phyloP scores from a whole-genome alignment of 768 basidiomycete genomes.

The Termitomyces sp. region DNA sequence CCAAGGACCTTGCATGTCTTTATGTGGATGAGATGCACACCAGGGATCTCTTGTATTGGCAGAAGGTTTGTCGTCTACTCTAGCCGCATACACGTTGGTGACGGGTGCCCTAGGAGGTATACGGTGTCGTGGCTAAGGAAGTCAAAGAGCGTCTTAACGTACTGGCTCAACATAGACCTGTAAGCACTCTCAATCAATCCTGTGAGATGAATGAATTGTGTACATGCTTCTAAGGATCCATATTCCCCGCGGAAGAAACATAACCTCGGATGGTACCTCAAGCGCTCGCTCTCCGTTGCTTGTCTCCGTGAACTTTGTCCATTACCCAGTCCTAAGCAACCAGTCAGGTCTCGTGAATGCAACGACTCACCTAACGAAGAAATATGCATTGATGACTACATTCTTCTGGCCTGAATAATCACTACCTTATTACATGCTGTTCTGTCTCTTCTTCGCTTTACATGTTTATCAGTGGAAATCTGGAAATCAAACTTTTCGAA shows the following conservation, averaged over 20 bases:
- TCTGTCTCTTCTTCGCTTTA: background rate
- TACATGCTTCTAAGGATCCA: constrained; percentile 28
- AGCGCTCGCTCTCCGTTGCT: constrained; percentile 35
- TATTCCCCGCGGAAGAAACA: constrained; percentile 34
- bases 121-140: constrained; percentile 25
- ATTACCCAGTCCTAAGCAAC: constrained; percentile 2
- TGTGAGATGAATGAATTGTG: background rate
- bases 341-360: background rate
- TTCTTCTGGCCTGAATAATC: background rate
- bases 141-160: constrained; percentile 27
- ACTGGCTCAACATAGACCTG: constrained; percentile 27
- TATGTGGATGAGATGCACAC: constrained; percentile 35
- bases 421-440: background rate
- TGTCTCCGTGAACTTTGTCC: constrained; percentile 32
- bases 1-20: constrained; percentile 30
- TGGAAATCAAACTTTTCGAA: background rate
- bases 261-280: constrained; percentile 36
- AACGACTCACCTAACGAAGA: constrained; percentile 1
- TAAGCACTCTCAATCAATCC: constrained; percentile 15
- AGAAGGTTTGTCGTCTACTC: constrained; percentile 21
- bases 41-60: constrained; percentile 33
- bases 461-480: background rate
- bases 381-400: constrained; percentile 1
- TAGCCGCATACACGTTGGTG: background rate
- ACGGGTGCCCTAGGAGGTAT: constrained; percentile 25